Conservation (phyloP, 208 protist species). For the Spironucleus salmonicida region DNA sequence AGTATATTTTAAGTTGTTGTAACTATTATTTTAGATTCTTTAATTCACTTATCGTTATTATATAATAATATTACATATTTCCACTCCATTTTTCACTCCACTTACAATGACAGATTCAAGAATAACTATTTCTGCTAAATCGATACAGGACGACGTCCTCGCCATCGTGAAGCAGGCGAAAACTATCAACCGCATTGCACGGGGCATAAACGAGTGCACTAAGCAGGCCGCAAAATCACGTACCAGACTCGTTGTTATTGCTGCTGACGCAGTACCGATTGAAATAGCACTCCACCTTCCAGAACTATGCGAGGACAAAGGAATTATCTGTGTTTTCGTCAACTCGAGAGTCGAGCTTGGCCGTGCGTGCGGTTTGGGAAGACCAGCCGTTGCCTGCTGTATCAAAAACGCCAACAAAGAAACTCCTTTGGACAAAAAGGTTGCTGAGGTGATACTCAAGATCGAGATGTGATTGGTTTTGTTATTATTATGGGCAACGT, state of each 20-base stretch:
- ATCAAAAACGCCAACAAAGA: slow-evolving; percentile 2
- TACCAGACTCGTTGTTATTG: slow-evolving; percentile 36
- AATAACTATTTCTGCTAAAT: too few relatives aligned
- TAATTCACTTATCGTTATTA: too few relatives aligned
- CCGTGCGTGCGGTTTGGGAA: background rate
- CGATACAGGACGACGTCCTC: too few relatives aligned
- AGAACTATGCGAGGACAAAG: slow-evolving; percentile 39
- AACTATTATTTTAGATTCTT: too few relatives aligned
- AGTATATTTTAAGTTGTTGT: too few relatives aligned
- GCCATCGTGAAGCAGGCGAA: background rate
- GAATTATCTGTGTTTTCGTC: slow-evolving; percentile 36
- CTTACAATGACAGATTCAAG: too few relatives aligned
- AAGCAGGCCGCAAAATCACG: slow-evolving; percentile 27
- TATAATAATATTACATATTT: too few relatives aligned
- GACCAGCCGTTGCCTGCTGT: slow-evolving; percentile 28
- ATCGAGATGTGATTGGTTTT: too few relatives aligned
- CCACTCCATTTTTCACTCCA: too few relatives aligned
- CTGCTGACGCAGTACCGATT: slow-evolving; percentile 34
- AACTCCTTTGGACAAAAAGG: background rate
- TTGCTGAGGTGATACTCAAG: too few relatives aligned
- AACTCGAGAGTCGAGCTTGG: slow-evolving; percentile 25
- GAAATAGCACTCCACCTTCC: slow-evolving; percentile 39
- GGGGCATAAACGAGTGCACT: slow-evolving; percentile 27
- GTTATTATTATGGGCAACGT: too few relatives aligned
- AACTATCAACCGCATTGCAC: background rate